Percentiles rank a stretch among this genome's conserved stretches.
Conservation (phyloP, 495 filamentous ascomycete genomes). For the Aspergillus campestris region DNA sequence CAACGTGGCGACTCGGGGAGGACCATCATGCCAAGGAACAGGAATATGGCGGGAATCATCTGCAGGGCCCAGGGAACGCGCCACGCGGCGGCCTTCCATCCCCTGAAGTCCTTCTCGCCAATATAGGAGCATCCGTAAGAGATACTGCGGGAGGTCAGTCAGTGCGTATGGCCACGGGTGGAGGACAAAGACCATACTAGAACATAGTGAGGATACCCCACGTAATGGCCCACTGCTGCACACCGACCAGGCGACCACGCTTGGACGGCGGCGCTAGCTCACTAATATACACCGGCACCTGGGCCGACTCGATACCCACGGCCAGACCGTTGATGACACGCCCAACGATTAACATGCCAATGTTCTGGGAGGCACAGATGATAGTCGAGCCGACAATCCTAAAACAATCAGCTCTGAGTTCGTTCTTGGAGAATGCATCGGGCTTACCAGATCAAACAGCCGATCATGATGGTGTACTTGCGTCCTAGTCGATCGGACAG, state of each 20-base stretch:
- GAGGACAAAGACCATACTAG: conserved; percentile 26
- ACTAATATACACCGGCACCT: conserved; percentile 75
- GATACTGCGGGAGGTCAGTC: conserved; percentile 30
- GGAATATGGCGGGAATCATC: conserved; percentile 60
- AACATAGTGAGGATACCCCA: conserved; percentile 85
- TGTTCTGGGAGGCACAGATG: conserved; percentile 63
- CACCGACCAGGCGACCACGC: conserved; percentile 65
- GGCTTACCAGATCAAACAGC: conserved; percentile 52
- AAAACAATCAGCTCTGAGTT: background rate
- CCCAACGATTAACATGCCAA: conserved; percentile 64
- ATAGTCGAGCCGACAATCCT: conserved; percentile 60
- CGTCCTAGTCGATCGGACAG: conserved; percentile 62
- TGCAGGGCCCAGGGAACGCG: conserved; percentile 73
- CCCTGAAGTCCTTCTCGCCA: conserved; percentile 13
- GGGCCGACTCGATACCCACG: conserved; percentile 72
- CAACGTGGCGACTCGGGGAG: conserved; percentile 78
- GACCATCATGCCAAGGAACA: conserved; percentile 54
- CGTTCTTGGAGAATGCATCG: background rate
- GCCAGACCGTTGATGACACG: conserved; percentile 72
- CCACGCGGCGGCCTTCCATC: conserved; percentile 48
- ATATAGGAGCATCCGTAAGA: conserved; percentile 70
- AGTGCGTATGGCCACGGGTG: background rate
- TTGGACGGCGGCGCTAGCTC: conserved; percentile 64
- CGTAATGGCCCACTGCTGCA: conserved; percentile 75
- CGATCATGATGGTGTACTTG: conserved; percentile 58